Evolutionary conservation across 345 rosid species (phyloP).

Genomic region (Diplotaxis tenuifolia): DNA sequence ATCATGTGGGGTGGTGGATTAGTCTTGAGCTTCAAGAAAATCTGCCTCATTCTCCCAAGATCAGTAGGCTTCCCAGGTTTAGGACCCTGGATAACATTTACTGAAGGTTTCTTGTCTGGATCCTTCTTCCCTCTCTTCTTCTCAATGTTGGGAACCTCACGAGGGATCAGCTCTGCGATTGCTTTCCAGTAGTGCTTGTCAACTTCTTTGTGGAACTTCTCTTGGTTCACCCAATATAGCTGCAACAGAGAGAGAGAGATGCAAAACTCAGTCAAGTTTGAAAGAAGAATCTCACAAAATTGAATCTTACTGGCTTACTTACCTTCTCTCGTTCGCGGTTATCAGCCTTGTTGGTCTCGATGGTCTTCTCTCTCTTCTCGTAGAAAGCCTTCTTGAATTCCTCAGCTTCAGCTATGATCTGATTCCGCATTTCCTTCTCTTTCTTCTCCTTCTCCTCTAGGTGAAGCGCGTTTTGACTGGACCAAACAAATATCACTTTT

Average conservation of each 20-base stretch:
- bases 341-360: conserved; percentile 67
- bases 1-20: conserved; percentile 89
- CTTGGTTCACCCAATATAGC: conserved; percentile 81
- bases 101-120: conserved; percentile 66
- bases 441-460: conserved; percentile 92
- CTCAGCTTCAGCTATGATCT: conserved; percentile 85
- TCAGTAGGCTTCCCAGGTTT: conserved; percentile 95
- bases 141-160: conserved; percentile 85
- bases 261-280: background rate
- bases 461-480: conserved; percentile 74
- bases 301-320: background rate
- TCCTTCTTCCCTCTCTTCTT: conserved; percentile 80
- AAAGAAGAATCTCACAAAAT: background rate
- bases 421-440: conserved; percentile 89
- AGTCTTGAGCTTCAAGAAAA: conserved; percentile 72
- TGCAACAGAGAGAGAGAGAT: conserved; percentile 31
- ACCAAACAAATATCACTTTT: no score
- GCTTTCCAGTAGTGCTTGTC: conserved; percentile 92
- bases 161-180: conserved; percentile 83
- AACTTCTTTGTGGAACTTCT: conserved; percentile 92
- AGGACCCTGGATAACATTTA: conserved; percentile 75
- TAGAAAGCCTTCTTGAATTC: conserved; percentile 73
- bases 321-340: conserved; percentile 98
- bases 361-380: conserved; percentile 68
- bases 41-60: conserved; percentile 82